Evolutionary conservation across 805 yeast species (phyloP).

Genomic region (Kodamaea fukazawae): DNA sequence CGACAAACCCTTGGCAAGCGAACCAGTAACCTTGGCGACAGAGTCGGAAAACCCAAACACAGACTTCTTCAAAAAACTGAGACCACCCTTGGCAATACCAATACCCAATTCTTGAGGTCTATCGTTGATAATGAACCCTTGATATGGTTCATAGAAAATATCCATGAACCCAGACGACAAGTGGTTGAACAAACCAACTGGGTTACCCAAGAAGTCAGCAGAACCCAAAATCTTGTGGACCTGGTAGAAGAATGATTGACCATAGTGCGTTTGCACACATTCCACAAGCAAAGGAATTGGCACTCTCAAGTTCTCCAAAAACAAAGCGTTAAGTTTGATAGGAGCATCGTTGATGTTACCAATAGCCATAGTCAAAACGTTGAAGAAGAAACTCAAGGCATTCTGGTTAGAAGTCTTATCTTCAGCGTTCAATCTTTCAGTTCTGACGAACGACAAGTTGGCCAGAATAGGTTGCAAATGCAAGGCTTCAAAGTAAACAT

Average conservation of each 20-base stretch:
- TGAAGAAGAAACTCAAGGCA: constrained; percentile 71
- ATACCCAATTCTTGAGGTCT: constrained; percentile 95
- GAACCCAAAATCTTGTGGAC: constrained; percentile 91
- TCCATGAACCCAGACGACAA: constrained; percentile 94
- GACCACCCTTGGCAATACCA: constrained; percentile 93
- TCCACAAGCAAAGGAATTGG: constrained; percentile 72
- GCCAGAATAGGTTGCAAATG: constrained; percentile 90
- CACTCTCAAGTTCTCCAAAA: constrained; percentile 85
- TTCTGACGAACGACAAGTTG: constrained; percentile 86
- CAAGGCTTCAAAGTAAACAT: constrained; percentile 86
- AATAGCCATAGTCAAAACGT: constrained; percentile 91
- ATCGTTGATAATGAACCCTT: constrained; percentile 91
- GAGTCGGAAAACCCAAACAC: constrained; percentile 95
- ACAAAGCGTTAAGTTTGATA: constrained; percentile 78
- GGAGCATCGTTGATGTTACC: constrained; percentile 98
- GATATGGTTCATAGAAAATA: constrained; percentile 95
- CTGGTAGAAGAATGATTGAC: constrained; percentile 89
- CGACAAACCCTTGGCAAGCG: constrained; percentile 89
- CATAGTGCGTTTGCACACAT: constrained; percentile 78
- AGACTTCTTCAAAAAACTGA: constrained; percentile 89
- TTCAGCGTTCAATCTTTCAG: constrained; percentile 70
- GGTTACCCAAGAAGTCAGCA: constrained; percentile 95
- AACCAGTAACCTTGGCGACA: constrained; percentile 87
- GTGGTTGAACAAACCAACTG: constrained; percentile 93
- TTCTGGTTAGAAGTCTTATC: constrained; percentile 59